These are phyloP conservation scores for Xerocomellus chrysenteron DNA, from an alignment of 768 basidiomycete genomes.

Conservation along the genomic window DNA sequence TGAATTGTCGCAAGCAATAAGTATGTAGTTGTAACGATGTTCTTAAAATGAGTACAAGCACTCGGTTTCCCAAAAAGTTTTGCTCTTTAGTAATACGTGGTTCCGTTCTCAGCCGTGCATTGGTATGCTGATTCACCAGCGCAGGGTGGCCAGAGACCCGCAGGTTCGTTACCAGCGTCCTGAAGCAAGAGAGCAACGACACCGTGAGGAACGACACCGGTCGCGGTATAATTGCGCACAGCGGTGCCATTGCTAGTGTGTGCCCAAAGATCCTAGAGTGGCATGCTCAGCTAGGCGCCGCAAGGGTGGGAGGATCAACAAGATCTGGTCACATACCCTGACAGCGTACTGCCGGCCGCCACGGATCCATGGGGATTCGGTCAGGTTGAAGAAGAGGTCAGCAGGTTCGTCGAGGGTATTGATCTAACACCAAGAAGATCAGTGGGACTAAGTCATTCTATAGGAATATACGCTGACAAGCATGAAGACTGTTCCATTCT, in stretches of 20 bases:
- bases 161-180: constrained; percentile 70
- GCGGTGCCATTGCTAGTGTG: constrained; percentile 70
- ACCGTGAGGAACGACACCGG: constrained; percentile 58
- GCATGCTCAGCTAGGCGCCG: neutral
- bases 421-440: constrained; percentile 37
- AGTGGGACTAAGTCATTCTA: neutral
- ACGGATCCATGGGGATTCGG: constrained; percentile 69
- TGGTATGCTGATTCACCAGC: constrained; percentile 42
- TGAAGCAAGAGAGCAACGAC: constrained; percentile 62
- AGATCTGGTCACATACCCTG: constrained; percentile 40
- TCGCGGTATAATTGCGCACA: constrained; percentile 50
- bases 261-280: constrained; percentile 62
- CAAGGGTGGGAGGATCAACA: neutral
- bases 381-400: constrained; percentile 59
- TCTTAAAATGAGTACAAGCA: neutral
- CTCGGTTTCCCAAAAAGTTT: neutral
- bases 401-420: constrained; percentile 54
- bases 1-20: neutral
- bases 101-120: constrained; percentile 63
- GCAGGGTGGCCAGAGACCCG: constrained; percentile 54
- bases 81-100: constrained; percentile 25
- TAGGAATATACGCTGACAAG: constrained; percentile 39
- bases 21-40: too few species aligned
- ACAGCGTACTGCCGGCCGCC: constrained; percentile 63
- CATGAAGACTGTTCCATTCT: constrained; percentile 67